Evolutionary conservation across 2,329 filamentous ascomycete species (phyloP).

Genomic region (Dactylonectria estremocensis): DNA sequence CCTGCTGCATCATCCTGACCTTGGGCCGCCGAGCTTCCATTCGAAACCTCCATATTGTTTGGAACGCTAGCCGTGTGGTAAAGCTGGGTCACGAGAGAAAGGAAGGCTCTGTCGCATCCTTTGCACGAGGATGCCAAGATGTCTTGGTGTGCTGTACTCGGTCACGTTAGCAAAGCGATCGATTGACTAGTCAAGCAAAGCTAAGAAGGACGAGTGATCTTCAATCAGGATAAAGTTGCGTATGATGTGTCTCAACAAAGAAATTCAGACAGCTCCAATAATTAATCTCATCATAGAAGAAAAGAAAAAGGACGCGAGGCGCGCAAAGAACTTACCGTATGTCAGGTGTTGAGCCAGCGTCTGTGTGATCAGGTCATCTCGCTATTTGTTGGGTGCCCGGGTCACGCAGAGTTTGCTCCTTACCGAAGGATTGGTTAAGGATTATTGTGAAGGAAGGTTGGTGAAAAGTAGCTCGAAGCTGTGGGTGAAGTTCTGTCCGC

Average conservation of each 20-base stretch:
- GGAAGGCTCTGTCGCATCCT: slow-evolving; percentile 43
- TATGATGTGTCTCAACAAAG: slow-evolving; percentile 75
- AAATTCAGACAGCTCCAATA: slow-evolving; percentile 87
- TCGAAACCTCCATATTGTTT: slow-evolving; percentile 59
- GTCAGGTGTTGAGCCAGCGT: slow-evolving; percentile 7
- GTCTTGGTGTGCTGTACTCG: slow-evolving; percentile 26
- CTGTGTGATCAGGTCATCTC: slow-evolving; percentile 20
- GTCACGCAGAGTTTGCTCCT: slow-evolving; percentile 28
- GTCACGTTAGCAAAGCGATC: slow-evolving; percentile 29
- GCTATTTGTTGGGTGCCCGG: slow-evolving; percentile 1
- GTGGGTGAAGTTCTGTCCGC: slow-evolving; percentile 5
- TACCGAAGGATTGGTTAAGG: slow-evolving; percentile 30
- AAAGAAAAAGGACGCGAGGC: slow-evolving; percentile 1
- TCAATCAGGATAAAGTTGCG: slow-evolving; percentile 65
- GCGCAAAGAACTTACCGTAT: slow-evolving; percentile 44
- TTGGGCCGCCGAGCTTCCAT: slow-evolving; percentile 55
- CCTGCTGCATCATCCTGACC: slow-evolving; percentile 63
- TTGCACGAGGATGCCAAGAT: slow-evolving; percentile 16
- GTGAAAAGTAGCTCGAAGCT: slow-evolving; percentile 33
- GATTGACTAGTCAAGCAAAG: slow-evolving; percentile 2
- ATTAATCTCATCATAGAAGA: slow-evolving; percentile 62
- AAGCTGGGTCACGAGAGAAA: slow-evolving; percentile 32
- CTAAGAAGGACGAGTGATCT: slow-evolving; percentile 14
- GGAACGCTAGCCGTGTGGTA: slow-evolving; percentile 38
- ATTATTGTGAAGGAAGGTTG: slow-evolving; percentile 28